These are phyloP conservation scores for Beta macrorhiza DNA, from an alignment of 179 eudicot species.

Conservation along the genomic window DNA sequence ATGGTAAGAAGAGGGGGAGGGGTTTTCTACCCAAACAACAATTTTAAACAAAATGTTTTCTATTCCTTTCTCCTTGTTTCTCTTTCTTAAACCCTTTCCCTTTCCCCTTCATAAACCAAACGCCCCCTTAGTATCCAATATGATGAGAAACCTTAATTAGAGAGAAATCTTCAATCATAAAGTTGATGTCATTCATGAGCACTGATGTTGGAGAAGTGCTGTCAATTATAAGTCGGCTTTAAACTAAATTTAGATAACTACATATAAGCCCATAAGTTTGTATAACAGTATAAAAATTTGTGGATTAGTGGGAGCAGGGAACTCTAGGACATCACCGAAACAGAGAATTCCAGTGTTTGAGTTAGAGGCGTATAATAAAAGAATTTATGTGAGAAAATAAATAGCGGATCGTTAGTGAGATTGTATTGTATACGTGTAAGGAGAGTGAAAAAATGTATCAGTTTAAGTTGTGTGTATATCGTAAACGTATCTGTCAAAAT, in stretches of 20 bases:
- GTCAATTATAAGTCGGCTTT: neutral
- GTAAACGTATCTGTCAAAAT: neutral
- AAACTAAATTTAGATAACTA: neutral
- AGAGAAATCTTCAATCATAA: neutral
- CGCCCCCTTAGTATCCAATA: no score
- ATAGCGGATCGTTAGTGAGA: neutral
- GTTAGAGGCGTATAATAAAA: neutral
- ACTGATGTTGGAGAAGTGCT: neutral
- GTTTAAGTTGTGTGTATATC: neutral
- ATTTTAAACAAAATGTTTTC: no score
- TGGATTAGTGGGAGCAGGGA: neutral
- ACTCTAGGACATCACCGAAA: neutral
- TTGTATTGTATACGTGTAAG: neutral
- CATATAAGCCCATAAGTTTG: neutral
- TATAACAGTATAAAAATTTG: neutral
- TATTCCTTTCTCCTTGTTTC: no score
- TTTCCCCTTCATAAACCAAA: no score
- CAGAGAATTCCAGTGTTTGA: neutral
- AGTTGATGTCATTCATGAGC: neutral
- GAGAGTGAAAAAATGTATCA: neutral
- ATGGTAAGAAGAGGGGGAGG: no score
- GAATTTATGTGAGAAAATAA: neutral
- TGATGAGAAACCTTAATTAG: neutral
- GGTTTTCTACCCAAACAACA: no score
- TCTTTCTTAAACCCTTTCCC: no score